These are phyloP conservation scores for Hymenoscyphus scutula DNA, from an alignment of 2,329 filamentous ascomycete genomes.

Conservation along the genomic window DNA sequence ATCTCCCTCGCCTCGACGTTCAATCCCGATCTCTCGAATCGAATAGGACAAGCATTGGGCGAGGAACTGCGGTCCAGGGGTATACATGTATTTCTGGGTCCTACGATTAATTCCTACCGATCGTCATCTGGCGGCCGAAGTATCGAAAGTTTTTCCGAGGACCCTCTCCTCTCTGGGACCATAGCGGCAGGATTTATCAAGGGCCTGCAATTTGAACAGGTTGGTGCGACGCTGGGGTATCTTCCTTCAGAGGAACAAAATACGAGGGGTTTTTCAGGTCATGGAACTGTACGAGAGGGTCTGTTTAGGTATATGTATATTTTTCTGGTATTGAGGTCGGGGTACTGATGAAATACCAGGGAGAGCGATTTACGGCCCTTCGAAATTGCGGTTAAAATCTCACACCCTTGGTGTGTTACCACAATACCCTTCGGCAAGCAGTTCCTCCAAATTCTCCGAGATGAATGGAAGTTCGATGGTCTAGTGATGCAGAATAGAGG, in stretches of 20 bases:
- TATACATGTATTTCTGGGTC: constrained; percentile 33
- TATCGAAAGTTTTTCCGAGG: constrained; percentile 36
- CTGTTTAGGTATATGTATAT: constrained; percentile 23
- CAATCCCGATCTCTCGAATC: constrained; percentile 30
- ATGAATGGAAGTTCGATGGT: constrained; percentile 35
- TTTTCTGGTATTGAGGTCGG: not conserved
- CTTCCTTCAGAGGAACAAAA: constrained; percentile 36
- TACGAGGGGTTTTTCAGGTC: constrained; percentile 29
- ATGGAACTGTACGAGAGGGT: constrained; percentile 31
- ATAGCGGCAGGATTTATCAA: constrained; percentile 33
- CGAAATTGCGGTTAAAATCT: constrained; percentile 33
- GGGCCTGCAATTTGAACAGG: constrained; percentile 16
- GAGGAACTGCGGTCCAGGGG: constrained; percentile 34
- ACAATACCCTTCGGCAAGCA: constrained; percentile 30
- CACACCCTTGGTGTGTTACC: constrained; percentile 36
- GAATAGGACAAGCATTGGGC: constrained; percentile 31
- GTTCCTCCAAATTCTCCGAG: constrained; percentile 31
- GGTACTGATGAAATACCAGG: not conserved
- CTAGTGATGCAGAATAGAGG: constrained; percentile 37
- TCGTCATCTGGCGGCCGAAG: constrained; percentile 33
- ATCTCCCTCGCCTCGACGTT: constrained; percentile 35
- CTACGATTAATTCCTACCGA: constrained; percentile 25
- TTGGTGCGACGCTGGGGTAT: constrained; percentile 30
- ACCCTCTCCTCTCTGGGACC: constrained; percentile 33
- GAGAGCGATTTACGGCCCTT: constrained; percentile 34